Evolutionary conservation across 176 grass and related monocot genomes (phyloP), one percentile per base, ranked within the genome.

Genomic region (Eragrostis nindensis): DNA sequence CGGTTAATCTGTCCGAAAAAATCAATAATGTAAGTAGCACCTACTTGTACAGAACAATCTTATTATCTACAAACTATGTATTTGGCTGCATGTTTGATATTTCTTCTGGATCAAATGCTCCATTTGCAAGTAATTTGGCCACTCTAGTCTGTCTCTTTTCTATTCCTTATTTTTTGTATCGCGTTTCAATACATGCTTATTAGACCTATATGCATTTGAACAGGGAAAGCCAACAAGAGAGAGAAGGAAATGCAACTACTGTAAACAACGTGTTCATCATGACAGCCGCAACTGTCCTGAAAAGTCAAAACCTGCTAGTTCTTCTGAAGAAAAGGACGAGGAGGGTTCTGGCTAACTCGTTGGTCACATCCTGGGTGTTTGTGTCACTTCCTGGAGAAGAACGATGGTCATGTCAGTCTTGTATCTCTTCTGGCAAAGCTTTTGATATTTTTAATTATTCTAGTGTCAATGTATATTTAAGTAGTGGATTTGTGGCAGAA

Each of bases 161-260:
- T 12, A 8, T 12, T 7, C 38, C 44, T n/a, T 4, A 49, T 2
- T 13, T 22, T 74, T 16, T 74, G 18, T 42, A 2, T 19, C 19
- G 32, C 24, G 30, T 62, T 43, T 44, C 22, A 19, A 14, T 24
- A 46, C 29, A 24, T 62, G 40, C 15, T 62, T 42, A 62, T 77
- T 11, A 19, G n/a, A 47, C 9, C n/a, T 44, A 36, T 36, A 36
- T 36, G 32, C 62, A 36, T 62, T 11, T 59, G 14, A 21, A 10
- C 73, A 76, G 74, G 74, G 5, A 76, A 76, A 77, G 57, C 70
- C 84, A 75, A 0, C 1, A 48, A 68, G n/a, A 75, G 53, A 11
- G 10, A 1, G 0, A 68, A 86, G 77, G 53, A 7, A 30, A 15
- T 86, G 84, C 78, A 50, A 50, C 18, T 81, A 0, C 15, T 86